Conservation (phyloP, 2,329 filamentous ascomycete genomes). For the Chrysosporium keratinophilum region DNA sequence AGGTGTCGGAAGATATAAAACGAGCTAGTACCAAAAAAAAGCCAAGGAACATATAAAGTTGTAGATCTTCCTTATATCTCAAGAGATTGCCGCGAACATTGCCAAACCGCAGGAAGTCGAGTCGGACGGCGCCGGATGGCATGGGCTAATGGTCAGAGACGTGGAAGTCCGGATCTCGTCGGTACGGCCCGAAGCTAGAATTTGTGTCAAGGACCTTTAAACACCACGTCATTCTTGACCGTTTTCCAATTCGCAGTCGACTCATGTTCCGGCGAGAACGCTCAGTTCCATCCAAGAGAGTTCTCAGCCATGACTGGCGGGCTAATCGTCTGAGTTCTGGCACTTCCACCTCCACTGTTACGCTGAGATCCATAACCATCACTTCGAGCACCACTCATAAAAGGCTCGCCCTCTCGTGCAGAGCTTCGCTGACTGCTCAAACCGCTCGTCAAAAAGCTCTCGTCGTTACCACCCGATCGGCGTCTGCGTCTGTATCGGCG, state of each 20-base stretch:
- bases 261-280: not conserved
- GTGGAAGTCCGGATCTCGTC: not conserved
- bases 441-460: conserved; percentile 58
- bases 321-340: conserved; percentile 65
- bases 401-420: conserved; percentile 32
- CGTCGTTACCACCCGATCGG: conserved; percentile 58
- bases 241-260: not conserved
- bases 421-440: conserved; percentile 36
- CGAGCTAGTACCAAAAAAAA: not conserved
- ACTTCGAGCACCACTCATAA: conserved; percentile 59
- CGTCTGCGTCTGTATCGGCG: conserved; percentile 82
- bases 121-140: not conserved
- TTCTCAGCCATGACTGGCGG: conserved; percentile 88
- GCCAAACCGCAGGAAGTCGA: not conserved
- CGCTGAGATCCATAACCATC: conserved; percentile 44
- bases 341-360: conserved; percentile 56
- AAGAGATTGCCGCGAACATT: not conserved
- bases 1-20: not conserved
- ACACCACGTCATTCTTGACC: not conserved
- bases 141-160: not conserved
- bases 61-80: conserved; percentile 1
- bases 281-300: conserved; percentile 88
- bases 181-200: too few relatives aligned
- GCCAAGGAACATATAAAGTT: not conserved
- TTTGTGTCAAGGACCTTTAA: not conserved